phyloP scores from a whole-genome alignment of 257 asterid species.

The Nicotiana otophora region DNA sequence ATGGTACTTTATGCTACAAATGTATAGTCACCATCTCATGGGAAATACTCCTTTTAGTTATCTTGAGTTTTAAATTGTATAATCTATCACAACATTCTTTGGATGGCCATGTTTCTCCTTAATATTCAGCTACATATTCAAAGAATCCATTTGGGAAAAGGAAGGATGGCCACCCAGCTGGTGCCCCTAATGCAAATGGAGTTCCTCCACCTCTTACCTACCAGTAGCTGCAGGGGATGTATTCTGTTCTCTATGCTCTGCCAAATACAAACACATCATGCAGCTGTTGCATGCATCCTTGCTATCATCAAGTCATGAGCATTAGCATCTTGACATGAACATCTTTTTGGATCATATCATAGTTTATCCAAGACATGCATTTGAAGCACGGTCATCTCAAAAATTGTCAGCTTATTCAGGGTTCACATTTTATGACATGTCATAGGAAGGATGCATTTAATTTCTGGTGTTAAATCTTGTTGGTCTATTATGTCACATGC shows the following conservation, averaged over 20 bases:
- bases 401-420: conserved; percentile 8
- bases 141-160: conserved; percentile 96
- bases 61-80: not conserved
- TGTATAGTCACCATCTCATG: not conserved
- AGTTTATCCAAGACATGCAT: conserved; percentile 47
- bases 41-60: not conserved
- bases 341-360: conserved; percentile 34
- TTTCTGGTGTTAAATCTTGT: conserved; percentile 10
- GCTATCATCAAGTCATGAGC: conserved; percentile 67
- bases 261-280: conserved; percentile 74
- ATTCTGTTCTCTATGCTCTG: conserved; percentile 68
- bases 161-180: conserved; percentile 55
- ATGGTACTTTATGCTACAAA: not conserved
- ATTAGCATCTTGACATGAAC: conserved; percentile 54
- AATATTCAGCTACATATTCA: conserved; percentile 76
- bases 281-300: conserved; percentile 92
- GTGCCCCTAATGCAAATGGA: conserved; percentile 51
- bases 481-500: conserved; percentile 7
- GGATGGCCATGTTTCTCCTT: conserved; percentile 38
- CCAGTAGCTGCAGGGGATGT: conserved; percentile 88
- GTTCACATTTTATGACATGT: conserved; percentile 10
- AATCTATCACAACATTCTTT: not conserved
- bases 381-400: conserved; percentile 32
- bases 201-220: conserved; percentile 58
- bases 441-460: conserved; percentile 4